These are phyloP conservation scores for Arachnopeziza araneosa DNA, from an alignment of 2,329 filamentous ascomycete species.

Conservation along the genomic window DNA sequence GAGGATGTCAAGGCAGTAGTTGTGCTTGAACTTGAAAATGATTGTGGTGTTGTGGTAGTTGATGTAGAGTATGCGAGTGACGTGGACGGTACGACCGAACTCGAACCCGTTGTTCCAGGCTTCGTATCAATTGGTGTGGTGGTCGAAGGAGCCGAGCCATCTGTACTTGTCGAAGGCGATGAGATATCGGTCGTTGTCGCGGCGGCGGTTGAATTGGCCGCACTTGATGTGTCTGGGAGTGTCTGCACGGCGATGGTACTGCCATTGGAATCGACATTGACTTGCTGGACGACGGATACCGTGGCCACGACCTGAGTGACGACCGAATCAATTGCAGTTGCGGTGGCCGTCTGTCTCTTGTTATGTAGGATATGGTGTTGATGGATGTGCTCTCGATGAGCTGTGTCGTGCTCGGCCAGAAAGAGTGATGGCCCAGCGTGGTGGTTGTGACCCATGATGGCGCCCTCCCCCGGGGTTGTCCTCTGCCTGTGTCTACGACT, in stretches of 20 bases:
- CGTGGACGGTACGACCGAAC: slow-evolving; percentile 7
- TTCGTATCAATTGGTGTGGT: slow-evolving; percentile 5
- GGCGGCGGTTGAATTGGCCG: slow-evolving; percentile 9
- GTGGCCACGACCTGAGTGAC: slow-evolving; percentile 26
- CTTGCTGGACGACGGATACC: slow-evolving; percentile 26
- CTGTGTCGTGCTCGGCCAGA: slow-evolving; percentile 28
- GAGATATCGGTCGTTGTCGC: slow-evolving; percentile 7
- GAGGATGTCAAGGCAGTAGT: slow-evolving; percentile 18
- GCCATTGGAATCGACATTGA: slow-evolving; percentile 28
- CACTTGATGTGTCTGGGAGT: slow-evolving; percentile 5
- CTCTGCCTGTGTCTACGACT: neutral
- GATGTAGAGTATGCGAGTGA: slow-evolving; percentile 1
- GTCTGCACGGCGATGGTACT: slow-evolving; percentile 21
- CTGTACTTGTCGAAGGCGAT: slow-evolving; percentile 5
- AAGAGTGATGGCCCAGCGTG: slow-evolving; percentile 29
- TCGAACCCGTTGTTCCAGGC: slow-evolving; percentile 6
- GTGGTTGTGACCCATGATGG: neutral
- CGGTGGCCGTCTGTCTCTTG: slow-evolving; percentile 7
- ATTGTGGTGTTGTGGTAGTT: slow-evolving; percentile 15
- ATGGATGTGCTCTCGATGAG: slow-evolving; percentile 29
- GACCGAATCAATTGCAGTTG: slow-evolving; percentile 2
- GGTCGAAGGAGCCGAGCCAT: slow-evolving; percentile 1
- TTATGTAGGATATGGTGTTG: slow-evolving; percentile 22
- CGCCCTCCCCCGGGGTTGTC: neutral
- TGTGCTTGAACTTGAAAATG: slow-evolving; percentile 20